phyloP scores from a whole-genome alignment of 495 filamentous ascomycete species.

The Physcia stellaris region DNA sequence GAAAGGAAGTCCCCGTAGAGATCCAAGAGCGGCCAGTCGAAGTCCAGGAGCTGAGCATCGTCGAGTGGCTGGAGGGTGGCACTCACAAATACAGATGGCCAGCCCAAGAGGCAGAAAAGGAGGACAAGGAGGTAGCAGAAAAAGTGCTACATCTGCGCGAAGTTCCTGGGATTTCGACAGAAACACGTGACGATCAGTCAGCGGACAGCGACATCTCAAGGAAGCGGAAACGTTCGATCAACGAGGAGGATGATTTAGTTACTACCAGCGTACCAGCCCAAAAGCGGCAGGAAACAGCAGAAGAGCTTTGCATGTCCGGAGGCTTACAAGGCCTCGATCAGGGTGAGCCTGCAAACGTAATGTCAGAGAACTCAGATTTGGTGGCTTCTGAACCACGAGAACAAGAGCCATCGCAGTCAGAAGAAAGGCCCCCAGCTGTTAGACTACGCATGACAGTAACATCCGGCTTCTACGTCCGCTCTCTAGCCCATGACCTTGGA shows the following conservation, averaged over 20 bases:
- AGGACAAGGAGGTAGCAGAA: conserved; percentile 60
- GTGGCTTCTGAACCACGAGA: conserved; percentile 21
- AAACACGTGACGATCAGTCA: conserved; percentile 10
- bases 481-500: conserved; percentile 82
- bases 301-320: conserved; percentile 32
- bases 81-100: conserved; percentile 63
- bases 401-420: conserved; percentile 25
- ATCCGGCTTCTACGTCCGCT: conserved; percentile 95
- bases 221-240: conserved; percentile 16
- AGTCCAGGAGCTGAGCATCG: conserved; percentile 57
- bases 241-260: conserved; percentile 22
- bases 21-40: conserved; percentile 70
- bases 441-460: conserved; percentile 83
- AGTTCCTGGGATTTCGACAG: conserved; percentile 15
- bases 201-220: conserved; percentile 9
- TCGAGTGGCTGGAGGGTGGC: conserved; percentile 80
- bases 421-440: conserved; percentile 51
- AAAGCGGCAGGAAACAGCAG: conserved; percentile 5
- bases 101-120: conserved; percentile 51
- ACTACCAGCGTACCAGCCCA: conserved; percentile 3
- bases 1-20: conserved; percentile 67
- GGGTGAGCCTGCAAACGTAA: not conserved
- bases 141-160: conserved; percentile 42
- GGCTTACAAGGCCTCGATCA: conserved; percentile 20
- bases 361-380: conserved; percentile 21